Percentiles rank a stretch among this genome's conserved stretches.
Evolutionary conservation across 2,329 filamentous ascomycete genomes (phyloP).

Genomic region (Penicillium sp.): DNA sequence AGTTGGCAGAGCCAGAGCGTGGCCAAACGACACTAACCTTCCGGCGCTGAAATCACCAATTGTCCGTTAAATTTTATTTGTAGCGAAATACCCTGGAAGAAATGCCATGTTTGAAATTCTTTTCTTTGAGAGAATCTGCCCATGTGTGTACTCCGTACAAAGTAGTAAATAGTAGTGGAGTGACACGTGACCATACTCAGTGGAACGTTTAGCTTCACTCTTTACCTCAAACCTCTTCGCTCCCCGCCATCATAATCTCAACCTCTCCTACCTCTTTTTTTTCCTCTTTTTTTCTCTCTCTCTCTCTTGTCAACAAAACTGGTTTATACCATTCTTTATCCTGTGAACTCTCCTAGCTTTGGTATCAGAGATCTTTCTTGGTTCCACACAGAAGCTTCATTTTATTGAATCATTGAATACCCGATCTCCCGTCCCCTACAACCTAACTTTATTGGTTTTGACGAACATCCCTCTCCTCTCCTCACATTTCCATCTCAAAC

Average conservation of each 20-base stretch:
- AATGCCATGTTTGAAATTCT: background rate
- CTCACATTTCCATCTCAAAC: background rate
- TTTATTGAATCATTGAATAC: conserved; percentile 6
- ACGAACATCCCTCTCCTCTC: background rate
- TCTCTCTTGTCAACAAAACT: background rate
- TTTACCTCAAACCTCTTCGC: conserved; percentile 12
- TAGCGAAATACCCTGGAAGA: conserved; percentile 10
- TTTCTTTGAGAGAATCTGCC: background rate
- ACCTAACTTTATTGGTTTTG: conserved; percentile 1
- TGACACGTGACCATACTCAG: conserved; percentile 8
- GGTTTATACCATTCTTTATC: background rate
- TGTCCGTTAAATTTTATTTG: background rate
- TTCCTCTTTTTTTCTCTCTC: background rate
- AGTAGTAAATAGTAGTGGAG: background rate
- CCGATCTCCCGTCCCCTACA: background rate
- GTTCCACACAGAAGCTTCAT: conserved; percentile 1
- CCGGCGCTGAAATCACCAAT: conserved; percentile 13
- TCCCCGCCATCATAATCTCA: conserved; percentile 11
- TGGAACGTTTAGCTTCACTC: conserved; percentile 11
- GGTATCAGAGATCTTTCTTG: background rate
- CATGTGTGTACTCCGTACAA: background rate
- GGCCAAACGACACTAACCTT: conserved; percentile 45
- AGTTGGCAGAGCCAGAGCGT: conserved; percentile 48
- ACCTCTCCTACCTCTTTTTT: background rate
- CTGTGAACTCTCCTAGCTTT: background rate